Base-by-base conservation (phyloP, 495 filamentous ascomycete species). In the Sabuloglossum arenarium region DNA sequence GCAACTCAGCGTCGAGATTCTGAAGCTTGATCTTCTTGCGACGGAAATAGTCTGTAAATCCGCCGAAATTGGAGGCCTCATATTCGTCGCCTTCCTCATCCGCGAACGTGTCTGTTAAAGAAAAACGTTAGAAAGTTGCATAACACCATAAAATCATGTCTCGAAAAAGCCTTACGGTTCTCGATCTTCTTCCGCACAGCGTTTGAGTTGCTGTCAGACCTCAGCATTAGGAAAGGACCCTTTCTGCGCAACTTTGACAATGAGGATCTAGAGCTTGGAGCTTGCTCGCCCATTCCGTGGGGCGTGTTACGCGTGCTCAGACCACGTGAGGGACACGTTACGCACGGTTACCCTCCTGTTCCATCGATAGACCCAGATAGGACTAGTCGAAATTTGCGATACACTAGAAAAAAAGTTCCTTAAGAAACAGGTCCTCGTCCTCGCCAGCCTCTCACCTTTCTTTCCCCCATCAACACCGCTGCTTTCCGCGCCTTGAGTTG, bases 1-100 rank as follows among this genome's bases (percentile, higher is more conserved):
- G 82, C 21, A 94, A 70, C 60, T 94, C 78, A 4, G 79, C 79
- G 66, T 97, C 89, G 52, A 88, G 78, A 60, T 96, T 96, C 65
- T 96, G 91, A 5, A 98, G 73, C 61, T 98, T 98, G 63, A 89
- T 78, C 68, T 94, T 94, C 69, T 98, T 98, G 54, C 87, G 79
- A 43, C 87, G 79, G 64, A 93, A 88, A 64, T 97, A 98, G 59
- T 95, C 88, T 19, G 74, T 68, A 62, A 95, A 87, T 2, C 88
- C 89, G 6, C 88, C 88, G 64, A 95, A 97, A 53, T 74, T 78
- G 37, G 88, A 95, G 0, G 73, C 77, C 56, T 80, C 82, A 69
- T 98, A 98, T 69, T 96, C 91, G 58, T 95, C 89, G 56, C 90
- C 91, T 19, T 75, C 77, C 64, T 95, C 90, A 63, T 78, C 65